These are phyloP conservation scores for Chlamydomonas reinhardtii DNA, from an alignment of 163 green algal species.

Conservation along the genomic window DNA sequence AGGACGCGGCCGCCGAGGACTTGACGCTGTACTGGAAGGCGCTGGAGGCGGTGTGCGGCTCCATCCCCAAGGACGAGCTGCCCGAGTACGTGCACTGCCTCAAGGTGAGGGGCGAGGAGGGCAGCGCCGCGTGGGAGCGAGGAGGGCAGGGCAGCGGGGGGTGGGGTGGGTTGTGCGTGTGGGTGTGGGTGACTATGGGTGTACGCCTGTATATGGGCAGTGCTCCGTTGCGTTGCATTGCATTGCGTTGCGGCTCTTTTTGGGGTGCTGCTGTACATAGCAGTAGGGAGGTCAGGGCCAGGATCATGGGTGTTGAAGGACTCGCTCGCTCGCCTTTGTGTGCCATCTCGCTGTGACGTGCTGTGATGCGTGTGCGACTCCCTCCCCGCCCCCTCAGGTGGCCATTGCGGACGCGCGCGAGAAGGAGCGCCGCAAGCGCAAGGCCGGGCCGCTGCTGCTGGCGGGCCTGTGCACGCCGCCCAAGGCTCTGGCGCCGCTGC, in stretches of 20 bases:
- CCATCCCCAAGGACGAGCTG: slow-evolving; percentile 90
- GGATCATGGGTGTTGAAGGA: no score
- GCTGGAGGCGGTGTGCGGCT: slow-evolving; percentile 77
- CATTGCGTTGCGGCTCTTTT: no score
- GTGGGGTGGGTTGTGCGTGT: neutral
- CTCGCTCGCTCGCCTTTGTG: no score
- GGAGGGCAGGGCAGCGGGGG: no score
- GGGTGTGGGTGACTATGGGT: neutral
- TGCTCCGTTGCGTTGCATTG: no score
- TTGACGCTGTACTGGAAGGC: slow-evolving; percentile 76
- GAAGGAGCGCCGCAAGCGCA: slow-evolving; percentile 74
- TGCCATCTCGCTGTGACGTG: no score
- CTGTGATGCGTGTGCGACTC: no score
- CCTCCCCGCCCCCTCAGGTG: slow-evolving; percentile 61
- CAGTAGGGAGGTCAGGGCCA: no score
- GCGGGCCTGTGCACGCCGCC: slow-evolving; percentile 88
- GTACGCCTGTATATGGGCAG: neutral
- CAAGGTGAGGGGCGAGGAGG: slow-evolving; percentile 25
- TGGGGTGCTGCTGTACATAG: no score
- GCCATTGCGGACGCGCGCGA: slow-evolving; percentile 85
- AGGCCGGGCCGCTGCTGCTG: slow-evolving; percentile 70
- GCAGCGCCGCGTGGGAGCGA: no score
- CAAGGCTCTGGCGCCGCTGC: slow-evolving; percentile 88
- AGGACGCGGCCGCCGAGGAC: slow-evolving; percentile 67
- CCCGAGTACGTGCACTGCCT: slow-evolving; percentile 70